Percentiles rank a stretch among this genome's conserved stretches.
These are phyloP conservation scores for Didymella pomorum DNA, from an alignment of 2,329 filamentous ascomycete genomes.

Conservation along the genomic window DNA sequence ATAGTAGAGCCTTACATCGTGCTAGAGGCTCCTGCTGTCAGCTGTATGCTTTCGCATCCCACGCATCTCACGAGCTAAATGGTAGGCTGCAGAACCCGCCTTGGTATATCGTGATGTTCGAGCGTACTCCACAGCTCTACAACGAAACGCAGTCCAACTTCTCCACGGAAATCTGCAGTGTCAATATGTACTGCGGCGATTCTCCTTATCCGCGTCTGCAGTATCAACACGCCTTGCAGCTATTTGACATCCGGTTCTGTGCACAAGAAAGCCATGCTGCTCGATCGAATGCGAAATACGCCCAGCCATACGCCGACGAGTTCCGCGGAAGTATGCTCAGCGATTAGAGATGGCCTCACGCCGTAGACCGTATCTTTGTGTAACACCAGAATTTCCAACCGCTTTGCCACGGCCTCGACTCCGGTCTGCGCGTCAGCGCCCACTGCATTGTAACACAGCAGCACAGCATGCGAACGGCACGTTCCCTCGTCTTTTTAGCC, in stretches of 20 bases:
- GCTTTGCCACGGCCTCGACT: neutral
- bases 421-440: conserved; percentile 15
- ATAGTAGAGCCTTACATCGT: neutral
- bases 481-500: conserved; percentile 10
- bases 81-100: neutral
- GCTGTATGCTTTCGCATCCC: neutral
- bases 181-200: neutral
- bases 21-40: neutral
- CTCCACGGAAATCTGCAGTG: no score
- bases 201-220: no score
- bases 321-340: neutral
- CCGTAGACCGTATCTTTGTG: neutral
- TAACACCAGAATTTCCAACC: neutral
- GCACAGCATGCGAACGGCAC: conserved; percentile 23
- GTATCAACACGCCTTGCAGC: no score
- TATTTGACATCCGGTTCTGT: no score
- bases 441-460: conserved; percentile 19
- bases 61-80: neutral
- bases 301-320: neutral
- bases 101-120: neutral
- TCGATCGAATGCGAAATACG: neutral
- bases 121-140: neutral
- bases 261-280: neutral
- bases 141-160: neutral
- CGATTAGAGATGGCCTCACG: neutral